These are phyloP conservation scores for Juglanconis oblonga DNA, from an alignment of 2,329 filamentous ascomycete species.

Conservation along the genomic window DNA sequence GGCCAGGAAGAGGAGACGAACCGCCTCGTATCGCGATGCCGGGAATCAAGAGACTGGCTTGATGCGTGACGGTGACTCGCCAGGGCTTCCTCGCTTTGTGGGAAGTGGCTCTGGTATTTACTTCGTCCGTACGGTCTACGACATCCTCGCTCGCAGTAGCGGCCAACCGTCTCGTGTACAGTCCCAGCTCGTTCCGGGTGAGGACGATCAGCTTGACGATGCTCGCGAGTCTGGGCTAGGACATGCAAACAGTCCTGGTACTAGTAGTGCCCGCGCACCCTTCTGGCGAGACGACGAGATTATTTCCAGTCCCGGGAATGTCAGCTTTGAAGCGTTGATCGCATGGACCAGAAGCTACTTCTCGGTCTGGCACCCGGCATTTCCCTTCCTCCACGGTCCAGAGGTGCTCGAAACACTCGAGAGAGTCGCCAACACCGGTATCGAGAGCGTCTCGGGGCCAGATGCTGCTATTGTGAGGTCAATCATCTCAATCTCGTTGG, in stretches of 20 bases:
- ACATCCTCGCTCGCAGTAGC: constrained; percentile 35
- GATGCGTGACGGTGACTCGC: constrained; percentile 45
- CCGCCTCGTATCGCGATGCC: constrained; percentile 1
- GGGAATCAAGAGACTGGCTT: constrained; percentile 31
- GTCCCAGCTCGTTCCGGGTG: constrained; percentile 48
- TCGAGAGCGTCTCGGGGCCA: constrained; percentile 28
- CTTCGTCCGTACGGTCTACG: constrained; percentile 54
- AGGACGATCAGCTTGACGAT: constrained; percentile 49
- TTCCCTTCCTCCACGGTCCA: constrained; percentile 55
- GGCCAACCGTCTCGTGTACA: constrained; percentile 21
- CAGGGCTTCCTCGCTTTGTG: constrained; percentile 51
- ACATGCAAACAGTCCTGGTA: constrained; percentile 18
- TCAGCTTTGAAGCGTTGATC: constrained; percentile 47
- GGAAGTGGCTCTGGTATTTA: constrained; percentile 59
- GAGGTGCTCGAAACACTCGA: constrained; percentile 46
- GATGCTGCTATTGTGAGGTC: constrained; percentile 26
- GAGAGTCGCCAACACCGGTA: constrained; percentile 32
- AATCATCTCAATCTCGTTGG: constrained; percentile 51
- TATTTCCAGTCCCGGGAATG: constrained; percentile 13
- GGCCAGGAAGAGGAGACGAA: constrained; percentile 8
- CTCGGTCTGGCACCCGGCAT: constrained; percentile 54
- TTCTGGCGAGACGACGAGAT: constrained; percentile 38
- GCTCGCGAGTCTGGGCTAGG: constrained; percentile 1
- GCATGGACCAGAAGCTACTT: constrained; percentile 53
- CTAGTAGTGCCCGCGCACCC: constrained; percentile 22